Percentiles rank a stretch among this genome's conserved stretches.
Conservation (phyloP, 1,284 basidiomycete genomes). For the Melampsora americana region DNA sequence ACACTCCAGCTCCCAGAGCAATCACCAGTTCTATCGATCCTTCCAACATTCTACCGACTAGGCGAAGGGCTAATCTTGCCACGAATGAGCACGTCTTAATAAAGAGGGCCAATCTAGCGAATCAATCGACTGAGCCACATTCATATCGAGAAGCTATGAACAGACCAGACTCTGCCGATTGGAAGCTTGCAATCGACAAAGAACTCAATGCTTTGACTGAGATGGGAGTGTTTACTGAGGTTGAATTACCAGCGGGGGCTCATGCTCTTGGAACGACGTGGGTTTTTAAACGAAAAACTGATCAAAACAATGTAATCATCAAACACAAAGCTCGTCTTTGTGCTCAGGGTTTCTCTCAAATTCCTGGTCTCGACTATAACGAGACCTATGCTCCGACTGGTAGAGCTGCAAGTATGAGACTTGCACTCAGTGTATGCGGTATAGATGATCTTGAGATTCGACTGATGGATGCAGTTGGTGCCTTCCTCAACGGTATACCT, state of each 20-base stretch:
- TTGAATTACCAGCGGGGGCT: background rate
- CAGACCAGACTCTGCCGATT: too few species aligned
- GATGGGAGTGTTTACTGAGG: background rate
- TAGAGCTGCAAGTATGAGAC: background rate
- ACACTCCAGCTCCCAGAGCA: too few species aligned
- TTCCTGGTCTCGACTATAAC: background rate
- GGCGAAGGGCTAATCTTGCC: too few species aligned
- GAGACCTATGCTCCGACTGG: slow-evolving; percentile 24
- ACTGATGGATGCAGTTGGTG: background rate
- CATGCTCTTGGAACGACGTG: background rate
- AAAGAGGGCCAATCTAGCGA: too few species aligned
- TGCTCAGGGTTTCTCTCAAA: background rate
- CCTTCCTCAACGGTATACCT: slow-evolving; percentile 8
- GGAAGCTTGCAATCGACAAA: too few species aligned
- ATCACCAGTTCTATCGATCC: too few species aligned
- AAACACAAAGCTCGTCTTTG: background rate
- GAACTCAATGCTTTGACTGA: too few species aligned
- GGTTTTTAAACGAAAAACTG: slow-evolving; percentile 8
- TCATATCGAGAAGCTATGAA: too few species aligned
- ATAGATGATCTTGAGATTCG: background rate
- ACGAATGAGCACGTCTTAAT: too few species aligned
- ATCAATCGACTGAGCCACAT: too few species aligned
- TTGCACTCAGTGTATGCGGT: background rate
- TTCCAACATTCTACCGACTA: too few species aligned
- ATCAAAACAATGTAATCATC: slow-evolving; percentile 1